Base-by-base conservation (phyloP, 371 early-diverging fungal genomes). In the Umbelopsis sp. region DNA sequence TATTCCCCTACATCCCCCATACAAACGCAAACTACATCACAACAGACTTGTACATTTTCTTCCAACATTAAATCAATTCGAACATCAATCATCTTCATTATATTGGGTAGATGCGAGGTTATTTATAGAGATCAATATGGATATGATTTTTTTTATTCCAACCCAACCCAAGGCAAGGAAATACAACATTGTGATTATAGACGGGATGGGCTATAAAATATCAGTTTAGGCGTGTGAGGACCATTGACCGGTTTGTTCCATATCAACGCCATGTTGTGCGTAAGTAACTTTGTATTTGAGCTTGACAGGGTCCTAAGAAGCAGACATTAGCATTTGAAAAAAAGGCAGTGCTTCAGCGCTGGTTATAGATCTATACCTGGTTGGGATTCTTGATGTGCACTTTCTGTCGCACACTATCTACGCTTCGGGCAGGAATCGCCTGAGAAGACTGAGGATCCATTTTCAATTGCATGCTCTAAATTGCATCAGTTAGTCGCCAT, bases 171-270 rank as follows among this genome's bases (percentile, higher is more conserved):
- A 10, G 41, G 41, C 41, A 41, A 41, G 41, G 7, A 41, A 41
- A 41, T 41, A 41, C 41, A 41, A 41, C 41, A 41, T 41, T 2
- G 41, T 41, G 41, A 41, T 41, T 41, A 41, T 41, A 41, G 41
- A 41, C 41, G 41, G 41, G 41, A 0, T 41, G 41, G 7, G 22
- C 22, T 22, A 22, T 22, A 3, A 41, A 7, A 12, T 41, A 12
- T 66, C 75, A 9, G 50, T 50, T 20, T 74, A 76, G 52, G 77
- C 73, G 45, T 72, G 71, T 63, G 66, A 78, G 29, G 76, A 11
- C 57, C 57, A 91, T 66, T 90, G 91, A 6, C 94, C 93, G 29
- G 77, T 67, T 71, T 92, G 91, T 63, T 90, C 90, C 76, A 93
- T 91, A 24, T 80, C 75, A 11, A 89, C 89, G 14, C 91, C 92